Conservation (phyloP, 768 basidiomycete species). For the Suillus fuscotomentosus region DNA sequence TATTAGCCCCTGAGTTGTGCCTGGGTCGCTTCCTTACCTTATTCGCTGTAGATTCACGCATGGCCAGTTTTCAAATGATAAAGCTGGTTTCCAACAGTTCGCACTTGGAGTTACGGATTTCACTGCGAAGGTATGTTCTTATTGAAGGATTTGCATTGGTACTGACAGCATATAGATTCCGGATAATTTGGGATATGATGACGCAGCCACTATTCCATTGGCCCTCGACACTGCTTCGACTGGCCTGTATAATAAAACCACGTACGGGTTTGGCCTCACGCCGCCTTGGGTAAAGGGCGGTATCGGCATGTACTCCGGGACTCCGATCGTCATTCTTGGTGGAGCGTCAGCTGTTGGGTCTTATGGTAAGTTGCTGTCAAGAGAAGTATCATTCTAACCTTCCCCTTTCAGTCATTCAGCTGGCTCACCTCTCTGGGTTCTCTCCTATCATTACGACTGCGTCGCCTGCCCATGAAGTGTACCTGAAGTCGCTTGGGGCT, state of each 20-base stretch:
- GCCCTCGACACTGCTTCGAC: constrained; percentile 45
- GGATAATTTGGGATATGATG: constrained; percentile 39
- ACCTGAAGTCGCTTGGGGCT: constrained; percentile 37
- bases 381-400: not conserved
- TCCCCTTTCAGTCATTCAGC: constrained; percentile 32
- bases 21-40: constrained; percentile 9
- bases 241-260: constrained; percentile 41
- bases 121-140: constrained; percentile 35
- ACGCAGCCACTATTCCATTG: constrained; percentile 47
- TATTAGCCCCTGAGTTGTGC: not conserved
- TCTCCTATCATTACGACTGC: constrained; percentile 41
- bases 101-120: constrained; percentile 30
- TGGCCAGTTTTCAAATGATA: constrained; percentile 27
- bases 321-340: constrained; percentile 47
- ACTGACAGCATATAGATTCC: constrained; percentile 38
- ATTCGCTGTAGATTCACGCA: constrained; percentile 31
- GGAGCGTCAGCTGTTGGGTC: constrained; percentile 49
- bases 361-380: constrained; percentile 33
- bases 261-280: constrained; percentile 38
- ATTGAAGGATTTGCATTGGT: constrained; percentile 1
- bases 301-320: constrained; percentile 36
- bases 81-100: constrained; percentile 40
- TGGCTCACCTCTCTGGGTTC: constrained; percentile 40
- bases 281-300: constrained; percentile 34
- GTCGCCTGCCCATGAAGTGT: constrained; percentile 26